These are phyloP conservation scores for Aristolochia contorta DNA, from an alignment of 164 flowering plant genomes.

Conservation along the genomic window DNA sequence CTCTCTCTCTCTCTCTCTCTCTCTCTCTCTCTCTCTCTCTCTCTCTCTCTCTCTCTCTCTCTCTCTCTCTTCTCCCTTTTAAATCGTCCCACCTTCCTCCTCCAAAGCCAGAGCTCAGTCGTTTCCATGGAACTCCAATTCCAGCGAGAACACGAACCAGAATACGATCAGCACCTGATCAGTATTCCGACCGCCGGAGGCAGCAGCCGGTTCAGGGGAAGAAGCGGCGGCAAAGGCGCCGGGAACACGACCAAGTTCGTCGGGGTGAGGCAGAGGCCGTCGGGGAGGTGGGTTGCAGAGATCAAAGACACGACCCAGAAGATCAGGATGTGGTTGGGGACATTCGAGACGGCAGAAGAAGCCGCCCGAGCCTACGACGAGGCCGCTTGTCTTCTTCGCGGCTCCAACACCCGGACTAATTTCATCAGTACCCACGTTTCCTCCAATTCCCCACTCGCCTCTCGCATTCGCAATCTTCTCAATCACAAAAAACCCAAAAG, in stretches of 20 bases:
- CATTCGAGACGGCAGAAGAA: conserved; percentile 77
- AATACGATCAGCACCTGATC: conserved; percentile 2
- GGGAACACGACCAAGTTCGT: conserved; percentile 38
- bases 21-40: conserved; percentile 21
- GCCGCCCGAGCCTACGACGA: conserved; percentile 83
- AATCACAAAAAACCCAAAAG: conserved; percentile 30
- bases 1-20: too few relatives aligned
- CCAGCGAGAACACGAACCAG: conserved; percentile 8
- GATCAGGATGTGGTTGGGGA: conserved; percentile 91
- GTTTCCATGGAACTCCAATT: conserved; percentile 48
- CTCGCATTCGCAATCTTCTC: conserved; percentile 55
- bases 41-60: background rate
- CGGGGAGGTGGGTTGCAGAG: conserved; percentile 91
- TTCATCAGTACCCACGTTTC: conserved; percentile 59
- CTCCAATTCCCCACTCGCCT: conserved; percentile 58
- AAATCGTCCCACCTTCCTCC: conserved; percentile 9
- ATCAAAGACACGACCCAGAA: conserved; percentile 82
- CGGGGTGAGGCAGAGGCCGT: conserved; percentile 80
- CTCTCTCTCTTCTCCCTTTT: conserved; percentile 2
- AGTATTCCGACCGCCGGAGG: conserved; percentile 15
- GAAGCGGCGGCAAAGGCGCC: conserved; percentile 22
- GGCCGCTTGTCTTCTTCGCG: conserved; percentile 88
- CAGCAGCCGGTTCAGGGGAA: conserved; percentile 34
- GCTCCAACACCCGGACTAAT: conserved; percentile 72
- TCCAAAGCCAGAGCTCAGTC: background rate